Conservation (phyloP, 208 protist genomes). For the Crithidia fasciculata region DNA sequence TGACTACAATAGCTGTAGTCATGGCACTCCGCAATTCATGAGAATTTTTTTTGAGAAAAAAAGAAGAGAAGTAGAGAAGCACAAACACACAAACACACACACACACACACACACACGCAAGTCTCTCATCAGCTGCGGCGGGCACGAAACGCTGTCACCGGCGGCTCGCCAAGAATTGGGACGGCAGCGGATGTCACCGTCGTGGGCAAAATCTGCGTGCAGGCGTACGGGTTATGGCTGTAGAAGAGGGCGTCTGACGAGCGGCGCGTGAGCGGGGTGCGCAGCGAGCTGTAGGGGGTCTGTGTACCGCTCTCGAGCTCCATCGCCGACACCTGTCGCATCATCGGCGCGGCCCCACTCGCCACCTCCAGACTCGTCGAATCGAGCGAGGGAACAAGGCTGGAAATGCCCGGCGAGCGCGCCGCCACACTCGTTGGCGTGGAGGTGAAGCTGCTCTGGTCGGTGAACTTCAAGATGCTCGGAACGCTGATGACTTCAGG, state of each 20-base stretch:
- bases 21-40: too few relatives aligned
- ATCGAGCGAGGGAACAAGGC: conserved; percentile 12
- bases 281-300: background rate
- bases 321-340: background rate
- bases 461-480: conserved; percentile 13
- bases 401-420: conserved; percentile 3
- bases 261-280: conserved; percentile 1
- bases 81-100: too few relatives aligned
- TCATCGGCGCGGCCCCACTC: background rate
- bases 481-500: conserved; percentile 1
- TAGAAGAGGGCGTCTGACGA: background rate
- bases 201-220: conserved; percentile 3
- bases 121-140: too few relatives aligned
- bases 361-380: conserved; percentile 1
- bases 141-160: too few relatives aligned
- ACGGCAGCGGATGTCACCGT: background rate
- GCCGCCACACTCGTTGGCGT: background rate
- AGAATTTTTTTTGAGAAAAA: too few relatives aligned
- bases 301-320: background rate
- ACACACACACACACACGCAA: too few relatives aligned
- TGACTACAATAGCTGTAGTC: too few relatives aligned
- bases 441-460: conserved; percentile 2
- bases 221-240: conserved; percentile 7
- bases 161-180: background rate
- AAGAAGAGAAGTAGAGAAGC: too few relatives aligned